Base-by-base conservation (phyloP, 306 rosid genomes). In the Gastrolobium villosum region DNA sequence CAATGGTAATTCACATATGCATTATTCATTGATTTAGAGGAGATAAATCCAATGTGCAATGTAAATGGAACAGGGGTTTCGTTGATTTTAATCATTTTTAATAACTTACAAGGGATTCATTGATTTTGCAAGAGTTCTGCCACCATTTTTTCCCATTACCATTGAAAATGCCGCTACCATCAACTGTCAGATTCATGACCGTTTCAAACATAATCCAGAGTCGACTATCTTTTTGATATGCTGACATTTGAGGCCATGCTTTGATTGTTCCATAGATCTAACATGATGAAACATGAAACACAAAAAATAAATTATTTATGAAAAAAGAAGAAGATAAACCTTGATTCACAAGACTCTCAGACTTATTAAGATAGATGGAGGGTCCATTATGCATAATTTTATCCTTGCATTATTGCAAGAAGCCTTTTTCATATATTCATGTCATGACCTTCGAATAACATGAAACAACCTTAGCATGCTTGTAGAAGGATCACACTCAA, bases 111-210 rank as follows among this genome's bases (percentile, higher is more conserved):
- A 76, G 87, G n/a, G 10, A 59, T 68, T 85, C 4, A 73, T 94
- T 70, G 56, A 81, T 66, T 88, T 94, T 94, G 90, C 98, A 92
- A 81, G 98, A 94, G 20, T 77, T 89, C 6, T 13, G 13, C 98
- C 98, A 94, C 98, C 97, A 94, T 48, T n/a, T 87, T 75, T 40
- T 86, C 6, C 98, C 98, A 75, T 92, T 94, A 30, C 98, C 97
- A 76, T 94, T 20, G 87, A 94, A 73, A 37, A 76, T 82, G 36
- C 98, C 96, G 13, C 86, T 88, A 56, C 98, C 96, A 82, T 87
- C 77, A 66, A 93, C 91, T 11, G 11, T 71, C 5, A 93, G 76
- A 79, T 84, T 77, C 0, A 50, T 30, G 0, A 93, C 31, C 41
- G 65, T 75, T 3, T 81, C 63, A 78, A 93, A 93, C 81, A 52